A percentile compares a stretch with the other conserved stretches of the same genome.
phyloP scores from a whole-genome alignment of 495 filamentous ascomycete genomes.

The Penicillium fimorum region DNA sequence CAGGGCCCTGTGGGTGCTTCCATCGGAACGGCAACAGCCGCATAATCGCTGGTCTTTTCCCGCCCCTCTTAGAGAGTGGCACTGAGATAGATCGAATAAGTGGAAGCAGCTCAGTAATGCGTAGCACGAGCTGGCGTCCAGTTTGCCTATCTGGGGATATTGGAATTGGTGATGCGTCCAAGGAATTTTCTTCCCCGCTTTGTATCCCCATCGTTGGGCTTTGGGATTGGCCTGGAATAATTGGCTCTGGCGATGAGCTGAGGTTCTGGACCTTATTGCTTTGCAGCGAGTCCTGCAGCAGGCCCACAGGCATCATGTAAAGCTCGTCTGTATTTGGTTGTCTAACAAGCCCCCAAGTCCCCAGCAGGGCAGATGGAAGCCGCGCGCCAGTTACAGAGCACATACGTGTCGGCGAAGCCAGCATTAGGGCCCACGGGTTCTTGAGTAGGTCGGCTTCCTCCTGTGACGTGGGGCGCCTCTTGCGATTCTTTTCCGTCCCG shows the following conservation, averaged over 20 bases:
- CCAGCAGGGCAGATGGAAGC: slow-evolving; percentile 64
- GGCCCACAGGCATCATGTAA: slow-evolving; percentile 58
- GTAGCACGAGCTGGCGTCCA: slow-evolving; percentile 24
- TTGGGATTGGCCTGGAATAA: background rate
- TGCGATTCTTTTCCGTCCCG: slow-evolving; percentile 21
- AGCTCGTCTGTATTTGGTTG: slow-evolving; percentile 55
- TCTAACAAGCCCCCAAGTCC: slow-evolving; percentile 56
- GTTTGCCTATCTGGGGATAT: slow-evolving; percentile 4
- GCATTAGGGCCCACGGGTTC: slow-evolving; percentile 51
- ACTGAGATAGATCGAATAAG: slow-evolving; percentile 23
- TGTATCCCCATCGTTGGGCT: no score
- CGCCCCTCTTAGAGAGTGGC: slow-evolving; percentile 3
- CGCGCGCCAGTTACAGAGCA: slow-evolving; percentile 56
- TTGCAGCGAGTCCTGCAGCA: slow-evolving; percentile 36
- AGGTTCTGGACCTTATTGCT: background rate
- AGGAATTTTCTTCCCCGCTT: background rate
- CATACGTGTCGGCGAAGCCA: slow-evolving; percentile 63
- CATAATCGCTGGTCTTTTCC: slow-evolving; percentile 21
- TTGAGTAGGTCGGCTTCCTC: slow-evolving; percentile 33
- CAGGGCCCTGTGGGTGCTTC: slow-evolving; percentile 35
- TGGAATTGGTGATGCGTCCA: background rate
- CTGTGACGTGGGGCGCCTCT: slow-evolving; percentile 41
- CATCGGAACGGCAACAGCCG: slow-evolving; percentile 37
- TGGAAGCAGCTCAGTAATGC: slow-evolving; percentile 31
- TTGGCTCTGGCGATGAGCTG: background rate